A percentile compares a stretch with the other conserved stretches of the same genome.
phyloP scores from a whole-genome alignment of 441 rosid genomes.

The Adansonia madagascariensis region DNA sequence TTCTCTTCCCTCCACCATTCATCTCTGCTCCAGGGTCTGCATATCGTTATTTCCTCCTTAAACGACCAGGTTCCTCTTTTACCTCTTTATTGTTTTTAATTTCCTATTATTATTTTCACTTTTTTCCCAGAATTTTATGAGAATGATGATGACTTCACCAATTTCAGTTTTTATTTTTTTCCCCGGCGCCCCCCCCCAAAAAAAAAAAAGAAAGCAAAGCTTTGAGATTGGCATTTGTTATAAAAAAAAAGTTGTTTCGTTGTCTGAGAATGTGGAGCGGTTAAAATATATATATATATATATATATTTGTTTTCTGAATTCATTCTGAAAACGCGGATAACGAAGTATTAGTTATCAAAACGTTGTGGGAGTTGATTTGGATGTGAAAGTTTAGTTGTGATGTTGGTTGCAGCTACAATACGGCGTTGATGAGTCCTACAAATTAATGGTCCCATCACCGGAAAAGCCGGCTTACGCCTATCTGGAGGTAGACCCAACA shows the following conservation, averaged over 20 bases:
- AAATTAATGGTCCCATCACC: slow-evolving; percentile 52
- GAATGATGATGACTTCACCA: not conserved
- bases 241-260: not conserved
- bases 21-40: slow-evolving; percentile 45
- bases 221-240: not conserved
- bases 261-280: not conserved
- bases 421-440: slow-evolving; percentile 70
- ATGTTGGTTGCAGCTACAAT: slow-evolving; percentile 54
- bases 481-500: slow-evolving; percentile 52
- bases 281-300: not conserved
- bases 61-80: slow-evolving; percentile 42
- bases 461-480: slow-evolving; percentile 49
- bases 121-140: not conserved
- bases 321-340: not conserved
- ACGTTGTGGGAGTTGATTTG: not conserved
- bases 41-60: slow-evolving; percentile 47
- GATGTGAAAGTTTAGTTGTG: not conserved
- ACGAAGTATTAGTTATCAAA: not conserved
- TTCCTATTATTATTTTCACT: not conserved
- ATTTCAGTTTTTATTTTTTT: not conserved
- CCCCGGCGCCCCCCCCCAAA: no score
- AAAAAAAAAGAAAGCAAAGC: no score
- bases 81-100: not conserved
- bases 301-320: not conserved
- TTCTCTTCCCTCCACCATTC: slow-evolving; percentile 38